A percentile compares a stretch with the other conserved stretches of the same genome.
phyloP scores from a whole-genome alignment of 306 rosid genomes.

The Herpetospermum pedunculosum region DNA sequence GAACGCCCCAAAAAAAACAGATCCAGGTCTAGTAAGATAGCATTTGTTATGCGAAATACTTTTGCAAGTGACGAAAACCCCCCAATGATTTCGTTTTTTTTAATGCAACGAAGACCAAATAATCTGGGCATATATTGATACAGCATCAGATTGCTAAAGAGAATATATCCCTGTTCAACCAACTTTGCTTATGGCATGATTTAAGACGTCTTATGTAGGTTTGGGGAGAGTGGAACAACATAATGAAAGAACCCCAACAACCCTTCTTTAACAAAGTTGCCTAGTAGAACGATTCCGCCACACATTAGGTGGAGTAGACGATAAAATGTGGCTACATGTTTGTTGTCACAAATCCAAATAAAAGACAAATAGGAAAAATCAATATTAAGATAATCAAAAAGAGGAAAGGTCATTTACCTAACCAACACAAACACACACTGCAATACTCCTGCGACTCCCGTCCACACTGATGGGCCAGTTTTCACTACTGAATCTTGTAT shows the following conservation, averaged over 20 bases:
- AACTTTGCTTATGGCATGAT: background rate
- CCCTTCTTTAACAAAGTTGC: background rate
- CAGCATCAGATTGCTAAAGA: background rate
- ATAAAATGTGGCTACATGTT: background rate
- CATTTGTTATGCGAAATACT: background rate
- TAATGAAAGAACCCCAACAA: background rate
- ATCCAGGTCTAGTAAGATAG: no score
- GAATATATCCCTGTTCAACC: background rate
- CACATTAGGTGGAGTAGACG: background rate
- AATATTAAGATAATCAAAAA: constrained; percentile 4
- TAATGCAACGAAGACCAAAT: background rate
- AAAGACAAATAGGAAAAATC: background rate
- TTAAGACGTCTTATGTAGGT: background rate
- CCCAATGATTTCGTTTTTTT: background rate
- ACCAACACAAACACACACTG: constrained; percentile 81
- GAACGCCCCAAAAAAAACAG: background rate
- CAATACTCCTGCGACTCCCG: constrained; percentile 90
- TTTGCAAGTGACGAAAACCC: background rate
- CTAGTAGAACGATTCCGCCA: background rate
- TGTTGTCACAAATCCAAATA: background rate
- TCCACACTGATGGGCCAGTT: constrained; percentile 84
- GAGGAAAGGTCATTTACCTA: constrained; percentile 35
- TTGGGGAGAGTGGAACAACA: background rate
- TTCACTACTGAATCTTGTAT: constrained; percentile 81
- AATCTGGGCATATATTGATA: background rate